Conservation (phyloP, 73 alveolate species). For the Paramecium caudatum region DNA sequence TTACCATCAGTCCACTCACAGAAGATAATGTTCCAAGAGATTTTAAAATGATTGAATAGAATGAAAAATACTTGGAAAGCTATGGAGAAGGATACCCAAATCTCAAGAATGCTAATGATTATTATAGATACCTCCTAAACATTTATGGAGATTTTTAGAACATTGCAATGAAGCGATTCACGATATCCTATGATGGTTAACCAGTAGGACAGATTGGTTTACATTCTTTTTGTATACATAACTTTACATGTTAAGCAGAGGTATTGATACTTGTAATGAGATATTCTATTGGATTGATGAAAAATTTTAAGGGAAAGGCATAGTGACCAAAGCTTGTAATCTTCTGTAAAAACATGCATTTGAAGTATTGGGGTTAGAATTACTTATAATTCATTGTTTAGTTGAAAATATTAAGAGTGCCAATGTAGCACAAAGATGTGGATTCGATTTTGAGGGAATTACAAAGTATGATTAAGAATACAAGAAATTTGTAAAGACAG, state of each 20-base stretch:
- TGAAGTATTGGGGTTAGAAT: slow-evolving; percentile 7
- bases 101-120: slow-evolving; percentile 32
- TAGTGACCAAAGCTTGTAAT: slow-evolving; percentile 11
- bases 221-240: neutral
- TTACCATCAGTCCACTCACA: neutral
- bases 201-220: slow-evolving; percentile 7
- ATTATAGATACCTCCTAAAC: neutral
- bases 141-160: slow-evolving; percentile 39
- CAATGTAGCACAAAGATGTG: slow-evolving; percentile 28
- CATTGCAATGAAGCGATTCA: neutral
- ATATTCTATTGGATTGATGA: slow-evolving; percentile 53
- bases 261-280: neutral
- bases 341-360: neutral
- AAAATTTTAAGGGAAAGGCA: slow-evolving; percentile 48
- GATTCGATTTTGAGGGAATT: slow-evolving; percentile 22
- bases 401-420: slow-evolving; percentile 35
- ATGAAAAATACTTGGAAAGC: neutral
- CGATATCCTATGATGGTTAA: neutral
- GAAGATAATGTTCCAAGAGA: neutral
- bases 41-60: slow-evolving; percentile 21
- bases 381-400: slow-evolving; percentile 27
- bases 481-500: slow-evolving; percentile 26
- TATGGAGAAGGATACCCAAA: slow-evolving; percentile 54
- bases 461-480: neutral
- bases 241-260: slow-evolving; percentile 38